phyloP scores from a whole-genome alignment of 768 basidiomycete genomes.

The Mycena pura region DNA sequence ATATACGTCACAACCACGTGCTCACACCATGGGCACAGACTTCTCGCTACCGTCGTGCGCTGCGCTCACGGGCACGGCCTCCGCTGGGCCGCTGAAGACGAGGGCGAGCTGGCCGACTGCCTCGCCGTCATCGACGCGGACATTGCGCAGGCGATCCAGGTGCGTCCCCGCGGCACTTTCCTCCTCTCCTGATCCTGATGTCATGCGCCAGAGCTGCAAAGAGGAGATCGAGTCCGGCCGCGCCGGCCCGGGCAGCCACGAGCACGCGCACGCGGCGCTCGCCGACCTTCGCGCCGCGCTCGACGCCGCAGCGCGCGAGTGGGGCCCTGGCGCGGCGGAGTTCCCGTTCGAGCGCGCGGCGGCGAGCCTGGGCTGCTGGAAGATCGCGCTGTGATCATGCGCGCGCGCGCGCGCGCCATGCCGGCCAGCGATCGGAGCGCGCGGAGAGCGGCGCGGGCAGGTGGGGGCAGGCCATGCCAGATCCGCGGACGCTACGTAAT shows the following conservation, averaged over 20 bases:
- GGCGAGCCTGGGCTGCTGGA: slow-evolving; percentile 22
- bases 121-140: slow-evolving; percentile 27
- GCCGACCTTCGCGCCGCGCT: slow-evolving; percentile 13
- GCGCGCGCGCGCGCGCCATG: no score
- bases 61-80: slow-evolving; percentile 19
- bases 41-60: slow-evolving; percentile 14
- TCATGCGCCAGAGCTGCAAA: slow-evolving; percentile 24
- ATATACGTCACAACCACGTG: neutral
- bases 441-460: no score
- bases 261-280: neutral
- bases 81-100: slow-evolving; percentile 19
- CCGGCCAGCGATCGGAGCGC: no score
- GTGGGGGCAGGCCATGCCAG: no score
- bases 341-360: slow-evolving; percentile 24
- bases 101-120: slow-evolving; percentile 12
- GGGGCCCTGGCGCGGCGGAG: slow-evolving; percentile 9
- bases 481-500: no score
- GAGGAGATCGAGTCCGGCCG: slow-evolving; percentile 26
- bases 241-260: neutral
- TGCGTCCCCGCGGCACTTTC: slow-evolving; percentile 7
- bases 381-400: no score
- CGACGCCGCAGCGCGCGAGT: slow-evolving; percentile 9
- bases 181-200: slow-evolving; percentile 4
- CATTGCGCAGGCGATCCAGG: slow-evolving; percentile 27
- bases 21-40: neutral